These are phyloP conservation scores for Calophaca sinica DNA, from an alignment of 306 rosid species.

Conservation along the genomic window DNA sequence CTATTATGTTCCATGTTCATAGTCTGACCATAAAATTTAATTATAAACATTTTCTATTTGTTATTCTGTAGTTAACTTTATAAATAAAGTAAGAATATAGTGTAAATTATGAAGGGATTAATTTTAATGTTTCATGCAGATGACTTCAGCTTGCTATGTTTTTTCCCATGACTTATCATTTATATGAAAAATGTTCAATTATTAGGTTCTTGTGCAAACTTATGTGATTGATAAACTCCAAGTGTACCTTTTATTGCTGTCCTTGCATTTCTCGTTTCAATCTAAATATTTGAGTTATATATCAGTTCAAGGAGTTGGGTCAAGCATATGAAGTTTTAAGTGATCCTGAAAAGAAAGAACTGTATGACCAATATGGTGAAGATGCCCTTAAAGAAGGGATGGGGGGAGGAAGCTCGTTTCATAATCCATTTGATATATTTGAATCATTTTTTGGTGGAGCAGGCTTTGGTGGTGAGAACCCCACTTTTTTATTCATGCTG, in stretches of 20 bases:
- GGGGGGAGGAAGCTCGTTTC: conserved; percentile 69
- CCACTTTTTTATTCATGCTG: background rate
- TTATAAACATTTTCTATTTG: background rate
- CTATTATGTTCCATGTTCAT: background rate
- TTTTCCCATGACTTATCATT: background rate
- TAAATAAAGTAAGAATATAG: background rate
- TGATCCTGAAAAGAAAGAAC: conserved; percentile 74
- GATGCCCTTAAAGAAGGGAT: conserved; percentile 84
- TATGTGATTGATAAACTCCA: background rate
- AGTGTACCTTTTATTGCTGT: background rate
- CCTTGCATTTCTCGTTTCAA: background rate
- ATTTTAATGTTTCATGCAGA: conserved; percentile 20
- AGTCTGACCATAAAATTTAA: background rate
- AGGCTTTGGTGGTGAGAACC: conserved; percentile 62
- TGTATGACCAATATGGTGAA: conserved; percentile 84
- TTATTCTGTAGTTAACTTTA: background rate
- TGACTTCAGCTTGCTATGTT: conserved; percentile 15
- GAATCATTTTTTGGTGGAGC: conserved; percentile 70
- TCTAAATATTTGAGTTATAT: conserved; percentile 19
- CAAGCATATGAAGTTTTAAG: conserved; percentile 86
- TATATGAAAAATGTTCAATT: conserved; percentile 6
- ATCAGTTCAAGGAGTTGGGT: conserved; percentile 78
- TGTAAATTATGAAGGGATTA: background rate
- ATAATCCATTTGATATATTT: conserved; percentile 76
- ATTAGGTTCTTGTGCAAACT: conserved; percentile 1